Evolutionary conservation across 163 green algal species (phyloP).

Genomic region (Scenedesmus sp.): DNA sequence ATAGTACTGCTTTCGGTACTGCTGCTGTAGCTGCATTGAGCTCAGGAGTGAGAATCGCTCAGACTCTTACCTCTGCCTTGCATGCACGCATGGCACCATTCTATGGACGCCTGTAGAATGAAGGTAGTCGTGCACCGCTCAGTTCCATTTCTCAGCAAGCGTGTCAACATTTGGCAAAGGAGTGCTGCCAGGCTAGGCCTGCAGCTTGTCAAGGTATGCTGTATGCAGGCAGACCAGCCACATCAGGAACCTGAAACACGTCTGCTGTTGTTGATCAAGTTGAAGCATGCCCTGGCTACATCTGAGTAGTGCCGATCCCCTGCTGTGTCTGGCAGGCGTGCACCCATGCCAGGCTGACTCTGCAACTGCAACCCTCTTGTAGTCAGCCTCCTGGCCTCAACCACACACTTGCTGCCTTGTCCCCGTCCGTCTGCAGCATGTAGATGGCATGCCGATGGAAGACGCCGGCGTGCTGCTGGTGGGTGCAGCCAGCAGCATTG

Average conservation of each 20-base stretch:
- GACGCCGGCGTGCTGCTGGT: neutral
- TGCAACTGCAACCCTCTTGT: neutral
- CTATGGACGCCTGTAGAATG: neutral
- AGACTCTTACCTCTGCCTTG: neutral
- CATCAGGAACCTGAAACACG: neutral
- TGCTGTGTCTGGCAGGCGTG: neutral
- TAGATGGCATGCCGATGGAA: neutral
- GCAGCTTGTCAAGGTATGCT: conserved; percentile 5
- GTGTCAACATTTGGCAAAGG: conserved; percentile 19
- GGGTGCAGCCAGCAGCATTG: neutral
- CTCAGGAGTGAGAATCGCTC: neutral
- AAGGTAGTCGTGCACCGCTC: conserved; percentile 22
- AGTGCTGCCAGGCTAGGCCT: conserved; percentile 13
- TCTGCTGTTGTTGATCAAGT: neutral
- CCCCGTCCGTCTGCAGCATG: neutral
- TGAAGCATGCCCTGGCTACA: neutral
- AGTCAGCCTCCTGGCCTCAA: no score
- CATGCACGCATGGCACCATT: neutral
- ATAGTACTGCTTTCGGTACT: neutral
- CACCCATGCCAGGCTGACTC: neutral
- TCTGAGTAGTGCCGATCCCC: no score
- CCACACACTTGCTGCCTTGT: neutral
- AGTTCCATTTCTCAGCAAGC: conserved; percentile 13
- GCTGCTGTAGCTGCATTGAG: neutral
- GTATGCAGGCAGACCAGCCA: neutral